Evolutionary conservation across 2,329 filamentous ascomycete species (phyloP), one percentile per base, ranked within the genome.

Genomic region (Talaromyces albobiverticillius): DNA sequence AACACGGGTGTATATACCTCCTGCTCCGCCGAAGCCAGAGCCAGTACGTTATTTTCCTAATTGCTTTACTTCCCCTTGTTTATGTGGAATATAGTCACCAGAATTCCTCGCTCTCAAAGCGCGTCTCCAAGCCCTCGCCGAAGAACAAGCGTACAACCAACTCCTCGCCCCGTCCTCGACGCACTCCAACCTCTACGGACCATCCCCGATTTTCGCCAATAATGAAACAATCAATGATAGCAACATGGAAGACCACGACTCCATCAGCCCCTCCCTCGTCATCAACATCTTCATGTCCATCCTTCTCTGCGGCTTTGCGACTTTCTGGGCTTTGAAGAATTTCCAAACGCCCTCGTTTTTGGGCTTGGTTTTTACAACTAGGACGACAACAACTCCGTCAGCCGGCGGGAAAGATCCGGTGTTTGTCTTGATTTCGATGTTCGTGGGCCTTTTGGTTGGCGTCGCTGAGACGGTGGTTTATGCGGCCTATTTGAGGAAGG

Each of bases 31-130:
- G 4, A 95, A 91, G 67, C 81, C 85, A 2, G 86, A 91, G 66
- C 88, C 87, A 11, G 89, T 93, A 76, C 58, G 83, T 75, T 4
- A 3, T 29, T 34, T 31, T 18, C 14, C 18, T 40, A 46, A 4
- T 45, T 38, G 31, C 10, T 16, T 8, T 11, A 36, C 11, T 10
- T 13, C 10, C 23, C 5, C 10, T 46, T 51, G 18, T 26, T 11
- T 46, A 31, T 3, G 32, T 20, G 11, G 14, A 25, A 41, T 20
- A 45, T 16, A 56, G 54, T 36, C 54, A 1, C 76, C 85, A 7
- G 88, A 95, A 73, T 97, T 93, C 75, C 89, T 90, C 69, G 87
- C 86, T 6, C 78, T 96, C 1, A 97, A 97, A 90, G 85, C 85
- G 22, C 85, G 87, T 14, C 83, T 99, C 18, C 89, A 90, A 59